Evolutionary conservation across 2,329 filamentous ascomycete genomes (phyloP), one percentile per base, ranked within the genome.

Genomic region (Gnomoniopsis smithogilvyi): DNA sequence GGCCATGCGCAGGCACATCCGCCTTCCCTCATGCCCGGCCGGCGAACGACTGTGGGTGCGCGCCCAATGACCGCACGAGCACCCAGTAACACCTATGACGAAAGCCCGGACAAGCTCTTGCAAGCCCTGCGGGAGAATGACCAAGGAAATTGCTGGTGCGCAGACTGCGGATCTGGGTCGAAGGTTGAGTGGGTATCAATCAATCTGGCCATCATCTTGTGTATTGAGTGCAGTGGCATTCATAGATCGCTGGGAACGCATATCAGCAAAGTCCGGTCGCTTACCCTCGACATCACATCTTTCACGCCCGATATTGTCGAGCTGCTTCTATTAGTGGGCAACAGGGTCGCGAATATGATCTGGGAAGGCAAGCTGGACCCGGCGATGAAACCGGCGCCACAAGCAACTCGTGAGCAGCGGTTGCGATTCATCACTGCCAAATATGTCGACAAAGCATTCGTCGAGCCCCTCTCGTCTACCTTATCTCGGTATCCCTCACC

Each of bases 171-270:
- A 12, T 96, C 92, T 8, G 89, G 90, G 36, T 85, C 87, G 69
- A 98, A 97, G 76, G 93, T 96, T 22, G 95, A 99, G 73, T 99
- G 95, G 95, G 95, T 98, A 30, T 98, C 95, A 0, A 96, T 99
- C 75, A 99, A 99, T 68, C 81, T 99, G 4, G 95, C 91, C 49
- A 96, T 99, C 61, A 88, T 99, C 56, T 83, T 99, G 21, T 99
- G 95, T 76, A 97, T 97, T 70, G 94, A 99, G 73, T 99, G 95
- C 75, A 96, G 93, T 70, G 95, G 95, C 63, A 97, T 99, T 62
- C 95, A 99, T 74, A 87, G 95, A 46, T 98, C 94, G 1, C 82
- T 99, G 3, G 95, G 95, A 14, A 99, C 95, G 1, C 95, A 99
- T 73, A 97, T 99, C 69, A 96, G 92, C 73, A 99, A 99, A 76